Conservation (phyloP, 805 yeast genomes). For the Ogataea glucozyma region DNA sequence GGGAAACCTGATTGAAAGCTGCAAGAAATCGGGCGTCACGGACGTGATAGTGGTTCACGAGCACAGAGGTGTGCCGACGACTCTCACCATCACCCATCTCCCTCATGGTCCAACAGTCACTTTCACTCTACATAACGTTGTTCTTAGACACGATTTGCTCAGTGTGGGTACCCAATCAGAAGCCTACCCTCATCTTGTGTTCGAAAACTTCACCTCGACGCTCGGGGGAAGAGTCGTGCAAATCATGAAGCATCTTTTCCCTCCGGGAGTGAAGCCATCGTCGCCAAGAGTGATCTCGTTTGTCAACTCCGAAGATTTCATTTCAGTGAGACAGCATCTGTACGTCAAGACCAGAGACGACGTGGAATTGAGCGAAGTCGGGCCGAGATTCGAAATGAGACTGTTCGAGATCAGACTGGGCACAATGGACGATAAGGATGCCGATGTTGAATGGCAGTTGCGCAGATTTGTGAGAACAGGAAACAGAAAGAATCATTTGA, state of each 20-base stretch:
- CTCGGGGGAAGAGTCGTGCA: constrained; percentile 82
- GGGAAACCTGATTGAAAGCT: constrained; percentile 80
- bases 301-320: constrained; percentile 86
- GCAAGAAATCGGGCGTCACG: constrained; percentile 72
- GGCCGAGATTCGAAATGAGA: constrained; percentile 98
- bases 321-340: constrained; percentile 92
- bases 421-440: constrained; percentile 91
- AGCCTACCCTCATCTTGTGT: constrained; percentile 89
- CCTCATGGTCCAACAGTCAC: constrained; percentile 98
- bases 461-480: constrained; percentile 95
- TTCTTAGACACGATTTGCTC: constrained; percentile 86
- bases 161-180: constrained; percentile 87
- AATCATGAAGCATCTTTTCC: constrained; percentile 84
- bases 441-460: constrained; percentile 96
- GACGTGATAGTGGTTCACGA: constrained; percentile 89
- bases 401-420: constrained; percentile 86
- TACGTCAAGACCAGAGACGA: constrained; percentile 85
- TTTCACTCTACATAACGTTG: constrained; percentile 92
- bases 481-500: constrained; percentile 86
- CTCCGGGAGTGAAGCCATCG: constrained; percentile 94
- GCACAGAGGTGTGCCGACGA: constrained; percentile 97
- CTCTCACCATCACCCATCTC: constrained; percentile 87
- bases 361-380: constrained; percentile 93
- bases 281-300: constrained; percentile 91
- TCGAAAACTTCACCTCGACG: constrained; percentile 81